These are phyloP conservation scores for Akanthomyces dipterigenus DNA, from an alignment of 2,329 filamentous ascomycete species.

Conservation along the genomic window DNA sequence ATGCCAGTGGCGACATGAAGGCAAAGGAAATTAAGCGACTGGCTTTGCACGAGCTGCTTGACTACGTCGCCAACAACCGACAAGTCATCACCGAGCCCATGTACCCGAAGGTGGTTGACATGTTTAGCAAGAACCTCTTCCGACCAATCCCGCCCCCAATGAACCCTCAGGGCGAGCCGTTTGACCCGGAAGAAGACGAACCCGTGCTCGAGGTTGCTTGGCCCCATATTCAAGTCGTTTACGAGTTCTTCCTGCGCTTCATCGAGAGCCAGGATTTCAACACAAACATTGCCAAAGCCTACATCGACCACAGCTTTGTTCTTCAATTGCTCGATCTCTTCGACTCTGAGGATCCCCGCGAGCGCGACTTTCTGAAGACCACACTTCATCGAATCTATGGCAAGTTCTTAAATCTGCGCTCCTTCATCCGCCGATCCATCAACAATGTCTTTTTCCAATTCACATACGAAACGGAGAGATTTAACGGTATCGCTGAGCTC, in stretches of 20 bases:
- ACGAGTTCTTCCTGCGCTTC: slow-evolving; percentile 98
- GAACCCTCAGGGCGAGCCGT: slow-evolving; percentile 96
- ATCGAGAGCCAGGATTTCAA: slow-evolving; percentile 99
- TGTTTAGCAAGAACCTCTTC: slow-evolving; percentile 99
- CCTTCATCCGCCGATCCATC: slow-evolving; percentile 95
- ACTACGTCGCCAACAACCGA: slow-evolving; percentile 97
- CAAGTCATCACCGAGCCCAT: slow-evolving; percentile 98
- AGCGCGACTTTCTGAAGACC: slow-evolving; percentile 96
- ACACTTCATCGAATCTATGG: slow-evolving; percentile 97
- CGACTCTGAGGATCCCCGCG: slow-evolving; percentile 93
- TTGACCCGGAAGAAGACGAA: slow-evolving; percentile 97
- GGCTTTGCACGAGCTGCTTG: slow-evolving; percentile 88
- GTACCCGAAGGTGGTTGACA: slow-evolving; percentile 97
- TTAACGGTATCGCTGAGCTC: slow-evolving; percentile 95
- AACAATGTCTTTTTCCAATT: slow-evolving; percentile 99
- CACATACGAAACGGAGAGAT: slow-evolving; percentile 95
- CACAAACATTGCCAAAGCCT: slow-evolving; percentile 97
- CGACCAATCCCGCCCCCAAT: slow-evolving; percentile 93
- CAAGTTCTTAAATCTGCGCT: slow-evolving; percentile 95
- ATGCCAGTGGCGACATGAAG: slow-evolving; percentile 97
- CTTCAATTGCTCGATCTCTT: slow-evolving; percentile 95
- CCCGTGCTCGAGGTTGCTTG: slow-evolving; percentile 96
- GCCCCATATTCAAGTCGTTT: slow-evolving; percentile 99
- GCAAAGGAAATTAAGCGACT: slow-evolving; percentile 99
- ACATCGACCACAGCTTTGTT: slow-evolving; percentile 97